Percentiles rank a stretch among this genome's conserved stretches.
Conservation (phyloP, 2,329 filamentous ascomycete genomes). For the Tolypocladium tundrense region DNA sequence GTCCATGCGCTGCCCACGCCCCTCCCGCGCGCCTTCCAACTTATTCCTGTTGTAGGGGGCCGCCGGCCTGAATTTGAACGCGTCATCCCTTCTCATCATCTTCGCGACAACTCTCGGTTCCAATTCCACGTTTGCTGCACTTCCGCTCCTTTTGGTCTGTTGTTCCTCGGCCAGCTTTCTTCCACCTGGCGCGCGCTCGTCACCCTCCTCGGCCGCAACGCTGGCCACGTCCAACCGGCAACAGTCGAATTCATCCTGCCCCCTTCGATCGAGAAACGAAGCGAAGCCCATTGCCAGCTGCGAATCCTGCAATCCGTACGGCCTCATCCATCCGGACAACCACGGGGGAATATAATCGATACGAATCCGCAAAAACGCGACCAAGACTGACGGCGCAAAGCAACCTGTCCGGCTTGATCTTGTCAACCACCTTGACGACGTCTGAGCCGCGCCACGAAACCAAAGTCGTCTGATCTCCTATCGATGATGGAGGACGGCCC, state of each 20-base stretch:
- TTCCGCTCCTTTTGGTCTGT: neutral
- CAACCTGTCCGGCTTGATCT: neutral
- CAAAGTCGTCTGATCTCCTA: neutral
- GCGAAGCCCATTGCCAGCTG: neutral
- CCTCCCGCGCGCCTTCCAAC: neutral
- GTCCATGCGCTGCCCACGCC: neutral
- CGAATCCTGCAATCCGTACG: neutral
- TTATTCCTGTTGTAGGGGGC: neutral
- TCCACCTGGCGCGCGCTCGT: neutral
- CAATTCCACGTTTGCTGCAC: neutral
- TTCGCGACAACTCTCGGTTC: neutral
- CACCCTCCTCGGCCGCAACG: neutral
- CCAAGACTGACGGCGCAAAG: neutral
- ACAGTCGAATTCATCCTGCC: neutral
- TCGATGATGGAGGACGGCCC: slow-evolving; percentile 34
- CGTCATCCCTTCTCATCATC: neutral
- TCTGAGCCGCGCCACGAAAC: neutral
- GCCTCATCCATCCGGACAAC: neutral
- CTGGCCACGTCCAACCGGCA: neutral
- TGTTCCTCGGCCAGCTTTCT: neutral
- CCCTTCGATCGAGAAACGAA: neutral
- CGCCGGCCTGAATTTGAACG: neutral
- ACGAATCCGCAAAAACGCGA: neutral
- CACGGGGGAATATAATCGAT: neutral
- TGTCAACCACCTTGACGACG: neutral